These are phyloP conservation scores for Tephrocybe sp. DNA, from an alignment of 768 basidiomycete genomes.

Conservation along the genomic window DNA sequence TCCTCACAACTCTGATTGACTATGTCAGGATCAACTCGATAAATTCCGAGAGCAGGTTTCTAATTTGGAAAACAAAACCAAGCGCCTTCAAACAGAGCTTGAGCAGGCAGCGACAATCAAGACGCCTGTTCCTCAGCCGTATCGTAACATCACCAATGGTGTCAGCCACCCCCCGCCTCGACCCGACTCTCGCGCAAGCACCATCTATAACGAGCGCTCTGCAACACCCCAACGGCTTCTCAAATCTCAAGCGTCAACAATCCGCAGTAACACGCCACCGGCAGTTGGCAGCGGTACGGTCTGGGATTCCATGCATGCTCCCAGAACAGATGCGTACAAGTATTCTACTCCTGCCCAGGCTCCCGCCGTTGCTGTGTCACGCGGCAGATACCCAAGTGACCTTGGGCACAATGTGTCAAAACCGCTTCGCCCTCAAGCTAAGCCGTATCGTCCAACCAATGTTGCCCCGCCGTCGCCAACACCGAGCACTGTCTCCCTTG, in stretches of 20 bases:
- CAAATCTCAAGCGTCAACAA: constrained; percentile 32
- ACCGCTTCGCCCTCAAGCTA: constrained; percentile 23
- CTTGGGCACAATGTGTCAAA: constrained; percentile 36
- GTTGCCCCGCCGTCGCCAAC: constrained; percentile 61
- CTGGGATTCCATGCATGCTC: constrained; percentile 70
- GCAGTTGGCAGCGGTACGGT: constrained; percentile 46
- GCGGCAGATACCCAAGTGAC: constrained; percentile 33
- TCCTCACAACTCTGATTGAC: constrained; percentile 1
- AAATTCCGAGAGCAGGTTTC: constrained; percentile 68
- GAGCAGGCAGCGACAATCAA: constrained; percentile 42
- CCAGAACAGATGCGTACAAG: constrained; percentile 30
- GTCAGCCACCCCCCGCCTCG: constrained; percentile 49
- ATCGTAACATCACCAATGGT: constrained; percentile 42
- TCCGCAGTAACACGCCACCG: constrained; percentile 51
- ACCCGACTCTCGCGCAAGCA: constrained; percentile 77
- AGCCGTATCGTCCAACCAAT: constrained; percentile 31
- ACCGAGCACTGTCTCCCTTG: constrained; percentile 70
- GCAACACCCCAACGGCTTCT: constrained; percentile 47
- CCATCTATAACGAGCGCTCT: constrained; percentile 51
- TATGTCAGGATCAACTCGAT: constrained; percentile 63
- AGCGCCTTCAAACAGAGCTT: constrained; percentile 58
- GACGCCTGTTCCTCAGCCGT: constrained; percentile 30
- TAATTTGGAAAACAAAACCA: constrained; percentile 58
- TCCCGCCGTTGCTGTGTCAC: constrained; percentile 30
- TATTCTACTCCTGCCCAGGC: constrained; percentile 18